phyloP scores from a whole-genome alignment of 2,329 filamentous ascomycete species.

The Diaporthe sp. region DNA sequence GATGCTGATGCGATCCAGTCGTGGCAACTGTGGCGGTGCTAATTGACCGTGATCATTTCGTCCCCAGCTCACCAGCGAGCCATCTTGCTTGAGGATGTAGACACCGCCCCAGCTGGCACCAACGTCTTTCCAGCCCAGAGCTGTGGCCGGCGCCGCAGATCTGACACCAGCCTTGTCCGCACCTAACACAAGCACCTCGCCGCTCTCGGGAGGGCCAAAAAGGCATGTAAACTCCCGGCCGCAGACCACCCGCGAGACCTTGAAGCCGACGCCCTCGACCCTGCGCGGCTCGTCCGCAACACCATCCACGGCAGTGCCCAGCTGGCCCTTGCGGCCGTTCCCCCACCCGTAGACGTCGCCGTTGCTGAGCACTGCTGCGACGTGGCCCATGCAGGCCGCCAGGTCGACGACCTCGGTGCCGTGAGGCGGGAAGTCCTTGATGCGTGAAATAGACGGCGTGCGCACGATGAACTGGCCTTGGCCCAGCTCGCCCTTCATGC shows the following conservation, averaged over 20 bases:
- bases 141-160: conserved; percentile 66
- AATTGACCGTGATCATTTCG: conserved; percentile 89
- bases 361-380: conserved; percentile 78
- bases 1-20: conserved; percentile 75
- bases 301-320: conserved; percentile 70
- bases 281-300: conserved; percentile 72
- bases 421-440: conserved; percentile 74
- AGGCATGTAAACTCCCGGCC: conserved; percentile 90
- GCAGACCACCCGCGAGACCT: conserved; percentile 77
- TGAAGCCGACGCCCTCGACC: conserved; percentile 72
- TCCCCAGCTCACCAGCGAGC: conserved; percentile 80
- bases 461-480: conserved; percentile 67
- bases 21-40: conserved; percentile 72
- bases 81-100: conserved; percentile 76
- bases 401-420: conserved; percentile 74
- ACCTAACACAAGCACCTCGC: conserved; percentile 77
- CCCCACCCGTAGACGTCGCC: conserved; percentile 92
- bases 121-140: conserved; percentile 76
- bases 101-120: conserved; percentile 87
- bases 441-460: conserved; percentile 60
- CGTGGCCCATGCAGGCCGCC: conserved; percentile 83
- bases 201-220: conserved; percentile 67
- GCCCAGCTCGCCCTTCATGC: conserved; percentile 80
- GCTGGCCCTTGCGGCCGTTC: conserved; percentile 85
- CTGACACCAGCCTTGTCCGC: conserved; percentile 80